phyloP scores from a whole-genome alignment of 2,329 filamentous ascomycete genomes.

The Diaporthe destruens region DNA sequence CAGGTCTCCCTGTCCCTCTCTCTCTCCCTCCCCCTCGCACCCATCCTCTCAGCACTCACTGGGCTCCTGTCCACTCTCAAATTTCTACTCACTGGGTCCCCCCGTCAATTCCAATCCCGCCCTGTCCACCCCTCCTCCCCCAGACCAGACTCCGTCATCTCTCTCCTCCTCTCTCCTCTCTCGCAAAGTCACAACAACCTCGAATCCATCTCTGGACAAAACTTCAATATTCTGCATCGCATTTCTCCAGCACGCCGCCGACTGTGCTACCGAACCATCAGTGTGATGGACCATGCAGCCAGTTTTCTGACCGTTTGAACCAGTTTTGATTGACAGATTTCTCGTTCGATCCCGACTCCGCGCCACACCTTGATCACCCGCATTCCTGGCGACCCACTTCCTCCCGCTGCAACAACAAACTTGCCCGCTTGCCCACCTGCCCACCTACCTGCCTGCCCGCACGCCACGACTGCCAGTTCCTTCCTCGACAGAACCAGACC shows the following conservation, averaged over 20 bases:
- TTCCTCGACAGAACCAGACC: conserved; percentile 27
- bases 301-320: conserved; percentile 32
- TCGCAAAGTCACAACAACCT: conserved; percentile 29
- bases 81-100: conserved; percentile 37
- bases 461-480: conserved; percentile 22
- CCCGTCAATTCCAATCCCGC: conserved; percentile 39
- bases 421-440: conserved; percentile 1
- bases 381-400: conserved; percentile 35
- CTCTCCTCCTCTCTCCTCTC: conserved; percentile 36
- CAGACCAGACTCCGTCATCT: conserved; percentile 36
- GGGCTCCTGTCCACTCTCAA: conserved; percentile 32
- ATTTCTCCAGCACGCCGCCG: conserved; percentile 26
- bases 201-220: conserved; percentile 33
- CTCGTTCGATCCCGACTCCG: conserved; percentile 5
- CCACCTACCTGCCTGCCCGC: conserved; percentile 13
- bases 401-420: conserved; percentile 33
- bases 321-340: conserved; percentile 39
- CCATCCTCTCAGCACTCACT: neutral
- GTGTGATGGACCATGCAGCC: conserved; percentile 24
- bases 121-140: conserved; percentile 38
- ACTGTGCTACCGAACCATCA: conserved; percentile 12
- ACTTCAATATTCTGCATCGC: conserved; percentile 38
- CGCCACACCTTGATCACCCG: conserved; percentile 37
- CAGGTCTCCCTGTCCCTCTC: conserved; percentile 32
- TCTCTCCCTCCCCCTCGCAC: conserved; percentile 12